These are phyloP conservation scores for Rosellinia necatrix DNA, from an alignment of 2,329 filamentous ascomycete genomes.

Conservation along the genomic window DNA sequence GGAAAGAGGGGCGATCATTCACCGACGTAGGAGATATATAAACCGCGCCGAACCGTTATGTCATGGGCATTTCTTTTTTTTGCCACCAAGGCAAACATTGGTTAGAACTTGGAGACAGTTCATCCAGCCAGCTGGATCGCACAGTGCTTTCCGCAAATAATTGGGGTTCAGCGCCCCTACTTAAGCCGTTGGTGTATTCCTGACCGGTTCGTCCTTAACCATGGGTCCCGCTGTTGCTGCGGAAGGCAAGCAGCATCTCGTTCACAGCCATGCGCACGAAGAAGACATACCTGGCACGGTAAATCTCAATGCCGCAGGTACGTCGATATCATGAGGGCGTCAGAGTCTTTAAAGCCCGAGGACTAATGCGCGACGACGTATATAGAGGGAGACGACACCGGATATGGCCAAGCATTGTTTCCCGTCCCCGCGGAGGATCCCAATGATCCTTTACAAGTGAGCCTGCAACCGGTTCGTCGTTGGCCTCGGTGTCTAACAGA, in stretches of 20 bases:
- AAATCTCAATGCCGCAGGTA: conserved; percentile 36
- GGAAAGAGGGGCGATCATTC: conserved; percentile 15
- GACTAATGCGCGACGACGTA: conserved; percentile 2
- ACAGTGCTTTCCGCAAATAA: not conserved
- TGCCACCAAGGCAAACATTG: not conserved
- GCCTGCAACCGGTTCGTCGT: not conserved
- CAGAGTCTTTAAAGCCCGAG: not conserved
- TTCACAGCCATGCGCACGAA: conserved; percentile 39
- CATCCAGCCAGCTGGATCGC: not conserved
- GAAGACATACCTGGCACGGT: conserved; percentile 38
- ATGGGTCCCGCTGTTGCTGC: conserved; percentile 27
- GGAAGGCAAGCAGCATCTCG: conserved; percentile 29
- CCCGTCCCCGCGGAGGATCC: conserved; percentile 39
- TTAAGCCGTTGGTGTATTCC: not conserved
- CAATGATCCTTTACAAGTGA: conserved; percentile 38
- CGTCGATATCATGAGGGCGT: conserved; percentile 6
- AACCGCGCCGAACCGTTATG: not conserved
- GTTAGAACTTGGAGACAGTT: not conserved
- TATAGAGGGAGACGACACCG: conserved; percentile 39
- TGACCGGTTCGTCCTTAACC: not conserved
- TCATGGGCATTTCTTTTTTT: not conserved
- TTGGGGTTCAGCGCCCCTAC: not conserved
- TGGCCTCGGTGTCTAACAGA: conserved; percentile 13
- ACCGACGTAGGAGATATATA: conserved; percentile 4
- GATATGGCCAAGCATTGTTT: conserved; percentile 37